Base-by-base conservation (phyloP, 1,139 yeast species). In the Pichia sp. region DNA sequence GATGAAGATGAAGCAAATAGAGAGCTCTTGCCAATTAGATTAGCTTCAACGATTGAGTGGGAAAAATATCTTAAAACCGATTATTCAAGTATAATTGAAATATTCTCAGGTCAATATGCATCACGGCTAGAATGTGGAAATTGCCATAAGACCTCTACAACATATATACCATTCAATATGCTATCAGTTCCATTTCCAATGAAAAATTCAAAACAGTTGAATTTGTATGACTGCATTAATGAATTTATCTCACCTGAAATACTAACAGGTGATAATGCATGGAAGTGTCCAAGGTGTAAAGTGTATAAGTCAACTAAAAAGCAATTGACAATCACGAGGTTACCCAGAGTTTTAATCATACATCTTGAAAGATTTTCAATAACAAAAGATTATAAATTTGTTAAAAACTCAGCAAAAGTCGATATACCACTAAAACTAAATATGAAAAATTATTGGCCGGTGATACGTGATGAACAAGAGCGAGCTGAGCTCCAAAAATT, bases 31-130 rank as follows among this genome's bases (percentile, higher is more conserved):
- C 87, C 95, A 1, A 75, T 89, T 7, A 74, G 97, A 52, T 73
- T 86, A 38, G 97, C 97, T 0, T 84, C 96, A 0, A 81, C 95
- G 0, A 83, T 89, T 45, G 97, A 92, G 65, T 92, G 98, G 98
- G 96, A 88, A 61, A 73, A 96, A 52, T 89, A 88, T 62, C 70
- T 88, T 48, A 85, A 85, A 50, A 78, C 90, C 27, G 92, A 92
- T 63, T 84, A 85, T 57, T 89, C 97, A 35, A 77, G 85, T 1
- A 76, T 92, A 27, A 95, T 88, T 4, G 95, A 87, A 60, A 77
- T 82, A 15, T 65, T 64, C 47, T 61, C 64, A 36, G 69, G 69
- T 1, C 69, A 92, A 66, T 85, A 85, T 60, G 77, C 88, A 45
- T 86, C 96, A 11, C 85, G 80, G 51, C 70, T 92, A 58, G 76